Conservation (phyloP, 257 asterid genomes). For the Echites panduratus region DNA sequence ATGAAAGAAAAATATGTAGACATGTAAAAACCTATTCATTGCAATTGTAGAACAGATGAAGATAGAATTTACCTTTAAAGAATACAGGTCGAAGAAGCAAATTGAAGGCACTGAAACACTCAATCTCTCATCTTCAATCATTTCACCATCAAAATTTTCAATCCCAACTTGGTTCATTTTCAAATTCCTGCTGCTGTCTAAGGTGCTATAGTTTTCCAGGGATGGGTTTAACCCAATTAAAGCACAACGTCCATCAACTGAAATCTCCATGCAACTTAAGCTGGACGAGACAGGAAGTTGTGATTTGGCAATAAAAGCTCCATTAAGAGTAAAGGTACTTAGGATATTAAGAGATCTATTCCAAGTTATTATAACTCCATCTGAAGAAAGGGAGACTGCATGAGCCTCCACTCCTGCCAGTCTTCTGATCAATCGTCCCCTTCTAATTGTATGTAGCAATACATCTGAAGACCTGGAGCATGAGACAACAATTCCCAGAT, state of each 20-base stretch:
- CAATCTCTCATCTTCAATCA: slow-evolving; percentile 37
- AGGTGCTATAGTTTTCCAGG: slow-evolving; percentile 44
- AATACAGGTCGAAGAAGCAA: slow-evolving; percentile 72
- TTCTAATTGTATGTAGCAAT: slow-evolving; percentile 79
- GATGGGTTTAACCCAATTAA: slow-evolving; percentile 75
- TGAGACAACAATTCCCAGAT: slow-evolving; percentile 91
- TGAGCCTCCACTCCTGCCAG: slow-evolving; percentile 79
- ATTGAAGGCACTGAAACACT: slow-evolving; percentile 68
- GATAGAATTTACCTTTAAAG: slow-evolving; percentile 55
- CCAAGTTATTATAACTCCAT: slow-evolving; percentile 79
- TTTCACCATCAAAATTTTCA: slow-evolving; percentile 33
- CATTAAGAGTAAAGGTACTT: slow-evolving; percentile 76
- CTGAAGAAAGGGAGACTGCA: slow-evolving; percentile 67
- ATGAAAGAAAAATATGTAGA: neutral
- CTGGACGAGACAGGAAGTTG: slow-evolving; percentile 55
- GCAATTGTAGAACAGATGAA: neutral
- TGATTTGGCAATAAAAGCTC: slow-evolving; percentile 53
- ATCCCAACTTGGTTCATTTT: slow-evolving; percentile 18
- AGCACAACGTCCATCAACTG: slow-evolving; percentile 72
- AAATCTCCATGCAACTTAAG: slow-evolving; percentile 81
- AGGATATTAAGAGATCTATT: slow-evolving; percentile 45
- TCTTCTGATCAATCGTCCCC: slow-evolving; percentile 76
- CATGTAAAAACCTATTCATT: neutral
- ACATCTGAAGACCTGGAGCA: slow-evolving; percentile 75
- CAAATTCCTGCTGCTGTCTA: slow-evolving; percentile 23